A percentile compares a stretch with the other conserved stretches of the same genome.
These are phyloP conservation scores for Suhomyces kunorum DNA, from an alignment of 1,139 yeast species.

Conservation along the genomic window DNA sequence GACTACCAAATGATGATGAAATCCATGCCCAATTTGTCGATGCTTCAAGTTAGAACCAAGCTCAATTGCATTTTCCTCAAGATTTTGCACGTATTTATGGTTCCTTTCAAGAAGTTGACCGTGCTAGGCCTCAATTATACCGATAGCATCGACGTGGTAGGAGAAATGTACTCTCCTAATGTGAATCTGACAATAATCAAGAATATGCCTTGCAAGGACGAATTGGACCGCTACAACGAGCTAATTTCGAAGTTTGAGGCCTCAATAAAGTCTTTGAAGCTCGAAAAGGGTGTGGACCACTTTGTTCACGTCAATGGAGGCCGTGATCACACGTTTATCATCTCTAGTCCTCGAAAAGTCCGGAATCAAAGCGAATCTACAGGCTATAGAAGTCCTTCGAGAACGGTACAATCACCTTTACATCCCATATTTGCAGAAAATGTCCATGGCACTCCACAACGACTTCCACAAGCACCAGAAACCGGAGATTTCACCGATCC, in stretches of 20 bases:
- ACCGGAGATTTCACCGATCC: background rate
- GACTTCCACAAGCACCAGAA: background rate
- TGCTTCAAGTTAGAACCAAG: slow-evolving; percentile 33
- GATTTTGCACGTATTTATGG: slow-evolving; percentile 34
- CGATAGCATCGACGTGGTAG: slow-evolving; percentile 33
- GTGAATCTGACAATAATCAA: slow-evolving; percentile 20
- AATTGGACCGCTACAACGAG: slow-evolving; percentile 32
- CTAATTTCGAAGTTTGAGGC: slow-evolving; percentile 37
- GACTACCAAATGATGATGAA: slow-evolving; percentile 30
- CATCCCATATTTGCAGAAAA: background rate
- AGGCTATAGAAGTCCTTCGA: background rate
- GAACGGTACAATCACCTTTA: background rate
- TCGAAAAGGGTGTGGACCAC: slow-evolving; percentile 12
- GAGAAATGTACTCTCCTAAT: slow-evolving; percentile 22
- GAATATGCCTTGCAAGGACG: slow-evolving; percentile 32
- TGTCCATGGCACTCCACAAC: background rate
- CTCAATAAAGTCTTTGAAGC: slow-evolving; percentile 24
- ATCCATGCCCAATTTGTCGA: slow-evolving; percentile 33
- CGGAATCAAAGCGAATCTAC: slow-evolving; percentile 5
- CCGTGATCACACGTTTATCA: slow-evolving; percentile 31
- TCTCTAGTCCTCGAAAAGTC: slow-evolving; percentile 43
- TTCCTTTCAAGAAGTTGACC: slow-evolving; percentile 35
- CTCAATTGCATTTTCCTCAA: slow-evolving; percentile 41
- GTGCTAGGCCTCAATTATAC: slow-evolving; percentile 28
- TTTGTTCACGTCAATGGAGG: slow-evolving; percentile 5